Evolutionary conservation across 1,284 basidiomycete species (phyloP).

Genomic region (Agroathelia rolfsii): DNA sequence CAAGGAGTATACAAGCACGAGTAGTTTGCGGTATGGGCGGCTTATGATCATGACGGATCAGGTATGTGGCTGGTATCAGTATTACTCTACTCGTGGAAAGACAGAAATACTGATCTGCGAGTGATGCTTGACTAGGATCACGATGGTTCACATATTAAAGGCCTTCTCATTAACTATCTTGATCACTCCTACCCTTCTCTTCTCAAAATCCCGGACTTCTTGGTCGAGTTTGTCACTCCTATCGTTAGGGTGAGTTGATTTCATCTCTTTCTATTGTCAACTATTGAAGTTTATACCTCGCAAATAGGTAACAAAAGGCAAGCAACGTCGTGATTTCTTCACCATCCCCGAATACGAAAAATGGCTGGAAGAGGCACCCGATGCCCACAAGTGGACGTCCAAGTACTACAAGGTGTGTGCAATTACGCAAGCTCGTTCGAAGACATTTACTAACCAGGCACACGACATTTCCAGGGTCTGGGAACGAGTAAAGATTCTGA

Average conservation of each 20-base stretch:
- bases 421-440: neutral
- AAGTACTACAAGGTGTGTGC: conserved; percentile 93
- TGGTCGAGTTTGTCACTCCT: conserved; percentile 98
- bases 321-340: conserved; percentile 84
- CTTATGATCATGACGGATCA: conserved; percentile 99
- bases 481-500: conserved; percentile 88
- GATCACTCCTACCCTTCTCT: conserved; percentile 97
- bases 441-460: conserved; percentile 5
- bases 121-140: conserved; percentile 77
- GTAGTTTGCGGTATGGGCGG: conserved; percentile 84
- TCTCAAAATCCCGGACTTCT: conserved; percentile 84
- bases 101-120: conserved; percentile 12
- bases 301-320: conserved; percentile 68
- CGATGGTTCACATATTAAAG: conserved; percentile 99
- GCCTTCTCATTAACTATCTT: conserved; percentile 95
- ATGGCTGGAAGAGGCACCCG: conserved; percentile 79
- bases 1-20: conserved; percentile 72
- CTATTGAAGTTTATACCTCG: conserved; percentile 2
- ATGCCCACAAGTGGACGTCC: conserved; percentile 78
- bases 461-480: conserved; percentile 62
- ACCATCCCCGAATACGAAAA: conserved; percentile 96
- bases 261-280: no score
- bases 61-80: conserved; percentile 40
- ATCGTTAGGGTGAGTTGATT: conserved; percentile 91
- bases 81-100: conserved; percentile 5